Evolutionary conservation across 2,329 filamentous ascomycete species (phyloP).

Genomic region (Trichoderma cornu-damae): DNA sequence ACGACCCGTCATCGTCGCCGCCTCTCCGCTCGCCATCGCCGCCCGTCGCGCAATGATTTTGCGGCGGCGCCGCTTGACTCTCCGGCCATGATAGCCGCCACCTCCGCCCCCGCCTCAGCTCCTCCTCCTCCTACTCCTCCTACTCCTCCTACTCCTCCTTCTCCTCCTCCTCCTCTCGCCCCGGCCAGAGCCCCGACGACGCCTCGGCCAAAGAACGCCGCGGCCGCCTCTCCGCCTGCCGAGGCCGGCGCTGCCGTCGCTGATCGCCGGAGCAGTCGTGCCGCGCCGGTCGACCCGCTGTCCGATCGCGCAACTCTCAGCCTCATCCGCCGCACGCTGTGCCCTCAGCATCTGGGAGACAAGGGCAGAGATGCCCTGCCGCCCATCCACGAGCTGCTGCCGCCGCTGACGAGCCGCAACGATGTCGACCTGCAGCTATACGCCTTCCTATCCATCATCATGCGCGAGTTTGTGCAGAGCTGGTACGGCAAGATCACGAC

Average conservation of each 20-base stretch:
- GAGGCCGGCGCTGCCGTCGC: constrained; percentile 25
- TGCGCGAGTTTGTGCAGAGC: constrained; percentile 82
- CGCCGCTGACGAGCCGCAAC: constrained; percentile 88
- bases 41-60: constrained; percentile 27
- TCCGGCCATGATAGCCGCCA: constrained; percentile 30
- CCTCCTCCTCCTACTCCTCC: constrained; percentile 17
- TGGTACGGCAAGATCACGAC: constrained; percentile 94
- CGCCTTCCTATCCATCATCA: constrained; percentile 80
- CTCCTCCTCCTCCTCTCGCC: constrained; percentile 13
- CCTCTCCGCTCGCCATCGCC: background rate
- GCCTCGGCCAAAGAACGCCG: constrained; percentile 18
- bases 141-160: constrained; percentile 16
- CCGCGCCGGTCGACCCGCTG: constrained; percentile 45
- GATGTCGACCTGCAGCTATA: constrained; percentile 92
- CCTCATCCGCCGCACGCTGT: constrained; percentile 79
- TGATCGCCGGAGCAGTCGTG: constrained; percentile 32
- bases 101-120: constrained; percentile 19
- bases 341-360: constrained; percentile 61
- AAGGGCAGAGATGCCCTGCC: constrained; percentile 44
- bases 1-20: constrained; percentile 17
- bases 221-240: constrained; percentile 17
- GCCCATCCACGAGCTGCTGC: constrained; percentile 75
- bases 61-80: constrained; percentile 17
- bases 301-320: constrained; percentile 75
- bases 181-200: constrained; percentile 18